Conservation (phyloP, 2,329 filamentous ascomycete genomes). For the Aspergillus hiratsukae region DNA sequence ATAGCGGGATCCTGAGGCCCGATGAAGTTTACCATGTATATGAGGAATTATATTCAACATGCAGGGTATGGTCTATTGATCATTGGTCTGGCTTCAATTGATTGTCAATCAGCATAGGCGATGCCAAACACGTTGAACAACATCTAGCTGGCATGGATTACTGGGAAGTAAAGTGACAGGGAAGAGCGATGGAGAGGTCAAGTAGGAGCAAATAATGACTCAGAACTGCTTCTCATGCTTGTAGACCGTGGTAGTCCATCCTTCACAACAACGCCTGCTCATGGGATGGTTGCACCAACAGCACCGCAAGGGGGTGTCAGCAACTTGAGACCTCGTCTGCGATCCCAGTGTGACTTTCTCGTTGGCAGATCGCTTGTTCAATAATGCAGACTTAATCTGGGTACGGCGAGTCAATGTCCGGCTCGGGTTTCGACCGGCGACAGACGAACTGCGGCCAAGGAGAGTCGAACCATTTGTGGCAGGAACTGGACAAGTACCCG, state of each 20-base stretch:
- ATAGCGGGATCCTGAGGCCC: background rate
- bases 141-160: constrained; percentile 10
- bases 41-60: background rate
- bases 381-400: background rate
- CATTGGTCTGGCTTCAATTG: background rate
- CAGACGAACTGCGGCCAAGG: background rate
- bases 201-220: background rate
- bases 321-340: constrained; percentile 6
- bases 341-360: constrained; percentile 7
- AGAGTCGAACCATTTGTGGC: background rate
- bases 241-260: constrained; percentile 63
- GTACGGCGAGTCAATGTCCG: background rate
- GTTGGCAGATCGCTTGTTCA: background rate
- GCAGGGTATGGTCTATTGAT: background rate
- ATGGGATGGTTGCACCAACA: constrained; percentile 70
- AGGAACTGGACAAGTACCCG: constrained; percentile 12
- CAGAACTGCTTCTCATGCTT: constrained; percentile 53
- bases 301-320: constrained; percentile 57
- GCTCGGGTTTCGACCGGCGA: background rate
- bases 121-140: background rate
- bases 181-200: background rate
- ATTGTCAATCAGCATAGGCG: background rate
- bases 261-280: constrained; percentile 64
- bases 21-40: background rate
- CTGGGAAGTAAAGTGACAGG: constrained; percentile 14